Conservation (phyloP, 768 basidiomycete species). For the Amanita jacksonii region DNA sequence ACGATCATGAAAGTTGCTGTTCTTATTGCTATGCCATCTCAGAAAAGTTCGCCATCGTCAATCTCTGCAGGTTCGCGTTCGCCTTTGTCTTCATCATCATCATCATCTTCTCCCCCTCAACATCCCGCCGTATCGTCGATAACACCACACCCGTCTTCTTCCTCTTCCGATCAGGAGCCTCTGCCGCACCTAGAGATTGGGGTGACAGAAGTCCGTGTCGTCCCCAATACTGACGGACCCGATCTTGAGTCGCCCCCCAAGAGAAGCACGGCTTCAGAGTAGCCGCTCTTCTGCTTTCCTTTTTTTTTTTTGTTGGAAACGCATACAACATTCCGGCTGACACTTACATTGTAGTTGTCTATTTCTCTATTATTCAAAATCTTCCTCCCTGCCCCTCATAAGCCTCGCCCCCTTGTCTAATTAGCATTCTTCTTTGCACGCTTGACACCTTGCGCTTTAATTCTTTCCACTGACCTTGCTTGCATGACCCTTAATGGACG, state of each 20-base stretch:
- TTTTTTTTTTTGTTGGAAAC: neutral
- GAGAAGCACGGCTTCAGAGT: neutral
- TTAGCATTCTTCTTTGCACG: too few relatives aligned
- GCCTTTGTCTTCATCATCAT: constrained; percentile 7
- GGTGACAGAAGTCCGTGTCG: constrained; percentile 18
- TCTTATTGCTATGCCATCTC: constrained; percentile 27
- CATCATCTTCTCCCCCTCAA: neutral
- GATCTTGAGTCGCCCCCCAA: neutral
- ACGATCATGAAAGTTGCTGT: constrained; percentile 20
- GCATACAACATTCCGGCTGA: too few relatives aligned
- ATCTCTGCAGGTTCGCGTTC: constrained; percentile 6
- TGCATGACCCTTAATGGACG: too few relatives aligned
- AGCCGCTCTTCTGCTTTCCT: neutral
- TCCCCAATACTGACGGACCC: constrained; percentile 3
- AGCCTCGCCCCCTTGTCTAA: too few relatives aligned
- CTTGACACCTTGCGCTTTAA: too few relatives aligned
- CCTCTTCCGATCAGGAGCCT: constrained; percentile 13
- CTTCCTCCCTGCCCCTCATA: too few relatives aligned
- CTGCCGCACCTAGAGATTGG: constrained; percentile 25
- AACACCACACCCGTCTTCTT: neutral
- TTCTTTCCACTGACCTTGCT: too few relatives aligned
- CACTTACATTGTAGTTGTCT: too few relatives aligned
- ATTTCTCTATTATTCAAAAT: too few relatives aligned
- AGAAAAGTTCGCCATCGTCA: constrained; percentile 10
- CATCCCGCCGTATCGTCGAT: neutral